Conservation (phyloP, 345 rosid genomes). For the Angophora floribunda region DNA sequence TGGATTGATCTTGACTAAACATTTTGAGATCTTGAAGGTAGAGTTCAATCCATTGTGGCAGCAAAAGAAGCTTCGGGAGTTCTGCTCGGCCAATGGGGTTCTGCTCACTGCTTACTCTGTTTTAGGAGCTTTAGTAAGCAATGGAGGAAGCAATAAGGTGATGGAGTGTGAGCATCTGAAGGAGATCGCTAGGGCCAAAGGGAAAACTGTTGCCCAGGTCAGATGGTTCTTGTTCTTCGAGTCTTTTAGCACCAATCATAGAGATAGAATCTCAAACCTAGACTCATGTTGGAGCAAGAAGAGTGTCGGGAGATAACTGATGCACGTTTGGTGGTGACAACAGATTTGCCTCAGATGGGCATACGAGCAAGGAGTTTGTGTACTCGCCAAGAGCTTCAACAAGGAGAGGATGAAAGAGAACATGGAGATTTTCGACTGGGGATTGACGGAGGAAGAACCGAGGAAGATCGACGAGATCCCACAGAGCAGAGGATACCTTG, state of each 20-base stretch:
- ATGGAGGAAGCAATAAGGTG: slow-evolving; percentile 60
- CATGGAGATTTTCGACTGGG: slow-evolving; percentile 4
- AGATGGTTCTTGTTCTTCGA: background rate
- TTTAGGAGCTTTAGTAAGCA: slow-evolving; percentile 52
- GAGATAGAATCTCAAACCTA: background rate
- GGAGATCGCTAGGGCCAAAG: slow-evolving; percentile 49
- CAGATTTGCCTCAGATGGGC: slow-evolving; percentile 7
- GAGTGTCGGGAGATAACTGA: background rate
- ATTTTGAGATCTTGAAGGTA: slow-evolving; percentile 30
- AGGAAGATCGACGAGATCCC: slow-evolving; percentile 1
- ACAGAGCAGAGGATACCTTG: slow-evolving; percentile 1
- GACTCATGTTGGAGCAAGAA: background rate
- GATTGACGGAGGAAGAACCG: background rate
- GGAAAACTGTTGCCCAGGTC: slow-evolving; percentile 80
- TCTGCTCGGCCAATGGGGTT: slow-evolving; percentile 45
- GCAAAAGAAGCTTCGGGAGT: slow-evolving; percentile 53
- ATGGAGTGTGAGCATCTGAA: slow-evolving; percentile 54
- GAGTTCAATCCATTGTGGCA: slow-evolving; percentile 86
- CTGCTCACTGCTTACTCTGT: slow-evolving; percentile 51
- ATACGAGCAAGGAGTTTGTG: background rate
- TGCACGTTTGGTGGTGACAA: background rate
- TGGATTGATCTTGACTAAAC: background rate
- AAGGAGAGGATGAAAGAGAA: slow-evolving; percentile 8
- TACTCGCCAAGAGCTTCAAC: slow-evolving; percentile 7
- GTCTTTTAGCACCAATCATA: background rate